phyloP scores from a whole-genome alignment of 2,329 filamentous ascomycete species.

The Colletotrichum sp. region DNA sequence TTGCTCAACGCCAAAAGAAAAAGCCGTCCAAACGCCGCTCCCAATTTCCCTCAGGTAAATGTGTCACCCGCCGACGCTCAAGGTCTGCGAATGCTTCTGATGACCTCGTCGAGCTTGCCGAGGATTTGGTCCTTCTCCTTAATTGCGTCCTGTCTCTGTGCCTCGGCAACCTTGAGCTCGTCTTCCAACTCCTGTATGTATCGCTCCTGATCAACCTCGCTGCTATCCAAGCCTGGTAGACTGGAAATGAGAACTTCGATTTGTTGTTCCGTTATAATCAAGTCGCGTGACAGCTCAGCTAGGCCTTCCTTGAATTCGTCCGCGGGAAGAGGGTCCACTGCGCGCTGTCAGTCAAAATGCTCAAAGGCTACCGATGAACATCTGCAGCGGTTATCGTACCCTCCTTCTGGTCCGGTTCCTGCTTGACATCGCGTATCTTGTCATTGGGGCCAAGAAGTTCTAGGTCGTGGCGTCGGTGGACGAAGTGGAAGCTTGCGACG shows the following conservation, averaged over 20 bases:
- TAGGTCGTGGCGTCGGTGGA: conserved; percentile 72
- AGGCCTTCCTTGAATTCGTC: conserved; percentile 72
- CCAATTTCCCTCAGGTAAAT: neutral
- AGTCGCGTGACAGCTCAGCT: conserved; percentile 75
- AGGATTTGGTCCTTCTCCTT: conserved; percentile 68
- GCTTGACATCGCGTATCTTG: conserved; percentile 63
- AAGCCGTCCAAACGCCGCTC: conserved; percentile 23
- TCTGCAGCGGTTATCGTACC: conserved; percentile 34
- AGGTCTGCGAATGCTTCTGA: conserved; percentile 64
- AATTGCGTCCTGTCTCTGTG: conserved; percentile 65
- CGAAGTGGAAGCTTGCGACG: conserved; percentile 69
- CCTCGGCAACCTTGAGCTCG: conserved; percentile 67
- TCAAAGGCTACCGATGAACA: neutral
- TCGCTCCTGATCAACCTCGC: conserved; percentile 76
- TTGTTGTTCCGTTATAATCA: conserved; percentile 82
- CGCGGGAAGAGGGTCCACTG: conserved; percentile 65
- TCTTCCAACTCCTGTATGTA: conserved; percentile 69
- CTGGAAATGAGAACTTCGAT: conserved; percentile 79
- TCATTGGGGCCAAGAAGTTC: conserved; percentile 63
- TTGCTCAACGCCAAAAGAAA: conserved; percentile 21
- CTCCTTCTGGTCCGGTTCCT: conserved; percentile 56
- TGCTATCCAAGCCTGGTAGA: conserved; percentile 79
- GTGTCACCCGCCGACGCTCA: conserved; percentile 34
- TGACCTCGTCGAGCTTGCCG: conserved; percentile 63
- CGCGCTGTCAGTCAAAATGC: conserved; percentile 7